Conservation (phyloP, 1,139 yeast genomes). For the Taphrina populina region DNA sequence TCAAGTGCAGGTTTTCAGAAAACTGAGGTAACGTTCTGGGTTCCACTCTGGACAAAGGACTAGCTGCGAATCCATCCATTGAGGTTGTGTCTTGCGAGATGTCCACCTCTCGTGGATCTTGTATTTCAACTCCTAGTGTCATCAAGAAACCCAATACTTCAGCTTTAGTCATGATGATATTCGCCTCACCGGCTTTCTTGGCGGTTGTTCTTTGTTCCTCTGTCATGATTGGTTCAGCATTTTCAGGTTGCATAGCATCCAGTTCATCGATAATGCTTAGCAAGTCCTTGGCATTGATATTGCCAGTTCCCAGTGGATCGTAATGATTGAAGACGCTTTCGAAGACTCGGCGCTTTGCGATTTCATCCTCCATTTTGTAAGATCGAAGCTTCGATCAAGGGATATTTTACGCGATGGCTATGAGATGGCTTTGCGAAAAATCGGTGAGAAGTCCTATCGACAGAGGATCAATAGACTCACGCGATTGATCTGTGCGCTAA, state of each 20-base stretch:
- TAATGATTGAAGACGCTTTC: constrained; percentile 11
- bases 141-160: constrained; percentile 9
- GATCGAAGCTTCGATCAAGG: too few relatives aligned
- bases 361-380: background rate
- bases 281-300: constrained; percentile 11
- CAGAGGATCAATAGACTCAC: too few relatives aligned
- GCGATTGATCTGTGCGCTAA: too few relatives aligned
- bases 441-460: too few relatives aligned
- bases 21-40: too few relatives aligned
- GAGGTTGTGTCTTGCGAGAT: too few relatives aligned
- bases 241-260: constrained; percentile 20
- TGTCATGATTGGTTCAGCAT: constrained; percentile 25
- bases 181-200: constrained; percentile 15
- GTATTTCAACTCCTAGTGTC: constrained; percentile 14
- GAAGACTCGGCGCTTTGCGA: constrained; percentile 6
- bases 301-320: constrained; percentile 21
- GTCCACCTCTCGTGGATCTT: too few relatives aligned
- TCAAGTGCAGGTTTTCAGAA: too few relatives aligned
- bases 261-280: constrained; percentile 25
- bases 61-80: too few relatives aligned
- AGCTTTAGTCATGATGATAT: constrained; percentile 16
- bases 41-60: too few relatives aligned
- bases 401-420: too few relatives aligned
- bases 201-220: constrained; percentile 18
- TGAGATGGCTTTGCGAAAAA: too few relatives aligned